Evolutionary conservation across 2,329 filamentous ascomycete species (phyloP).

Genomic region (Penicillium psychrosexuale): DNA sequence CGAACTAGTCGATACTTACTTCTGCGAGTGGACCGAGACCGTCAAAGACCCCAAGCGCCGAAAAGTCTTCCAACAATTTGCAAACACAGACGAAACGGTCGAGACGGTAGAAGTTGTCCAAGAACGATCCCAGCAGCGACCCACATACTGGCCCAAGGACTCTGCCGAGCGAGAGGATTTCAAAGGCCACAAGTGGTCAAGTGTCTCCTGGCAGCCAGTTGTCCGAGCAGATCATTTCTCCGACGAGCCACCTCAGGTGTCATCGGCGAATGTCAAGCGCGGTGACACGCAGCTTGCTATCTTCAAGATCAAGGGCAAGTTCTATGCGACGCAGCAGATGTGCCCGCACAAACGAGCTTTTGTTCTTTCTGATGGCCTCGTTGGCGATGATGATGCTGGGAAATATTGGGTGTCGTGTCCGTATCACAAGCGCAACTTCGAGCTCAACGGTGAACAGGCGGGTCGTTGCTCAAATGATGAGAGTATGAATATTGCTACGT

Average conservation of each 20-base stretch:
- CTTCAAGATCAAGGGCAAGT: conserved; percentile 76
- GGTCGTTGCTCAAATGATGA: conserved; percentile 74
- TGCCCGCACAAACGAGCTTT: conserved; percentile 90
- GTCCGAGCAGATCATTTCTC: conserved; percentile 68
- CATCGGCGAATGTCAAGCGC: conserved; percentile 74
- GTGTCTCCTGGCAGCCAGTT: conserved; percentile 74
- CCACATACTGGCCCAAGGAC: conserved; percentile 73
- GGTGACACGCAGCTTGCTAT: conserved; percentile 86
- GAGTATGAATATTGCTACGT: conserved; percentile 75
- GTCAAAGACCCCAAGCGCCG: conserved; percentile 66
- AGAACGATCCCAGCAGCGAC: conserved; percentile 71
- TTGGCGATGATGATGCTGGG: conserved; percentile 60
- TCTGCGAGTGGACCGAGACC: conserved; percentile 88
- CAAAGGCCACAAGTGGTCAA: conserved; percentile 63
- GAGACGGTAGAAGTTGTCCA: conserved; percentile 67
- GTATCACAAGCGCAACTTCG: conserved; percentile 85
- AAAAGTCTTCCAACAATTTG: conserved; percentile 75
- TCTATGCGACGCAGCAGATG: conserved; percentile 90
- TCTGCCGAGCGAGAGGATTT: conserved; percentile 66
- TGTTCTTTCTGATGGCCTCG: conserved; percentile 78
- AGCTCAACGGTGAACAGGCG: conserved; percentile 62
- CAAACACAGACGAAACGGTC: conserved; percentile 71
- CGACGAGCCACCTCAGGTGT: conserved; percentile 63
- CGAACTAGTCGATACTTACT: conserved; percentile 76
- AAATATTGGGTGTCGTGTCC: conserved; percentile 86